Evolutionary conservation across 495 filamentous ascomycete species (phyloP).

Genomic region (Podospora sp.): DNA sequence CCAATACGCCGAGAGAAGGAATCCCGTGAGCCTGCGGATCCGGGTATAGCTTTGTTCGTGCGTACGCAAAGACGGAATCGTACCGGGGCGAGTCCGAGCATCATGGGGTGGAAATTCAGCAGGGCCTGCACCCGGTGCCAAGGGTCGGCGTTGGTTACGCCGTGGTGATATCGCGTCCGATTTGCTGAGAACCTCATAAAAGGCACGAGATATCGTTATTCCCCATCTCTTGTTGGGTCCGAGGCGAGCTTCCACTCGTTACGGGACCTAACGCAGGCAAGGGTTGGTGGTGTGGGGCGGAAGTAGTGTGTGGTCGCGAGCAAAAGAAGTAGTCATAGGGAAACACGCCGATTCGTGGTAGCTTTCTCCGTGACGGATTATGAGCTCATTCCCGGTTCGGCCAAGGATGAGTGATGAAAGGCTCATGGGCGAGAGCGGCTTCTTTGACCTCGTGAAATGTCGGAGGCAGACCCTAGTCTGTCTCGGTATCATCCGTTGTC

Average conservation of each 20-base stretch:
- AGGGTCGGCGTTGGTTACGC: not conserved
- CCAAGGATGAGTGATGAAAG: not conserved
- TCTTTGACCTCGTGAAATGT: not conserved
- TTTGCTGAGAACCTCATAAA: not conserved
- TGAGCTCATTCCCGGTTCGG: not conserved
- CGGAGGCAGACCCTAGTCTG: not conserved
- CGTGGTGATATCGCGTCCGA: not conserved
- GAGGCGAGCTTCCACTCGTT: not conserved
- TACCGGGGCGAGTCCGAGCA: not conserved
- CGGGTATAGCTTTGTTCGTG: not conserved
- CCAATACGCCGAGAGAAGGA: slow-evolving; percentile 4
- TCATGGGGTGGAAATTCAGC: not conserved
- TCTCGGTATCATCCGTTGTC: not conserved
- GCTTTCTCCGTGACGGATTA: not conserved
- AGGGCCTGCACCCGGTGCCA: not conserved
- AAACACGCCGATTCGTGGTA: slow-evolving; percentile 17
- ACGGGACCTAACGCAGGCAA: not conserved
- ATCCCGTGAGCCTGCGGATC: not conserved
- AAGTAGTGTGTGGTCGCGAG: not conserved
- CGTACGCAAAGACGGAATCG: not conserved
- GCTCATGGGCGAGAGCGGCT: not conserved
- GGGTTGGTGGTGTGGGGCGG: slow-evolving; percentile 2
- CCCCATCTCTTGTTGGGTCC: not conserved
- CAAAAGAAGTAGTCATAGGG: not conserved
- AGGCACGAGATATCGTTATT: not conserved